phyloP scores from a whole-genome alignment of 2,329 filamentous ascomycete genomes.

The Zymoseptoria brevis region DNA sequence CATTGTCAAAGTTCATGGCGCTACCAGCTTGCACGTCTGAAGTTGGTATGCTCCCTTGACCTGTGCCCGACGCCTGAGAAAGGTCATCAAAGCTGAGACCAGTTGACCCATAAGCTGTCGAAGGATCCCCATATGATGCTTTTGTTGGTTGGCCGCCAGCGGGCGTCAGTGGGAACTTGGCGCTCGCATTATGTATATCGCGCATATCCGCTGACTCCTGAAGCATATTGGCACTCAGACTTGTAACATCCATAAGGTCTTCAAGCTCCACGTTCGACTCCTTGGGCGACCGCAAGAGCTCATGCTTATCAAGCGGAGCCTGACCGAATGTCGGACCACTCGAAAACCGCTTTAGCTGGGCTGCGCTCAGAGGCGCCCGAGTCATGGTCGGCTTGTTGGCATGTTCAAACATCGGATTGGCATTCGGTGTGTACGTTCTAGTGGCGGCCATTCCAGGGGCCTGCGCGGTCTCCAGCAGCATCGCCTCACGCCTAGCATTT shows the following conservation, averaged over 20 bases:
- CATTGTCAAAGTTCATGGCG: conserved; percentile 13
- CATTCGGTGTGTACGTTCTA: conserved; percentile 27
- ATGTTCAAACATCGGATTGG: conserved; percentile 29
- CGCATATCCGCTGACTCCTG: conserved; percentile 1
- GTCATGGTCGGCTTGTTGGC: conserved; percentile 22
- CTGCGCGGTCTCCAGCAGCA: conserved; percentile 30
- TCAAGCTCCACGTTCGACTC: conserved; percentile 11
- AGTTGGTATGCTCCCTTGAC: neutral
- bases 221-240: conserved; percentile 5
- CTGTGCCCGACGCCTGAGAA: neutral
- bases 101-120: conserved; percentile 8
- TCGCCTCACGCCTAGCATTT: conserved; percentile 45
- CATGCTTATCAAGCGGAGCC: conserved; percentile 27
- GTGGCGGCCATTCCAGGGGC: conserved; percentile 13
- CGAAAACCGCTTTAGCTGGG: conserved; percentile 28
- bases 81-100: conserved; percentile 14
- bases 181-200: neutral
- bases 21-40: neutral
- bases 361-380: conserved; percentile 27
- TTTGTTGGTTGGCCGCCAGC: neutral
- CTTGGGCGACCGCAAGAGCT: conserved; percentile 25
- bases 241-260: conserved; percentile 12
- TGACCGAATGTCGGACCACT: conserved; percentile 26
- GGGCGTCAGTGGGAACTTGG: conserved; percentile 1
- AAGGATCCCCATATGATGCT: neutral